phyloP scores from a whole-genome alignment of 2,329 filamentous ascomycete species.

The Rutstroemia sydowiana region DNA sequence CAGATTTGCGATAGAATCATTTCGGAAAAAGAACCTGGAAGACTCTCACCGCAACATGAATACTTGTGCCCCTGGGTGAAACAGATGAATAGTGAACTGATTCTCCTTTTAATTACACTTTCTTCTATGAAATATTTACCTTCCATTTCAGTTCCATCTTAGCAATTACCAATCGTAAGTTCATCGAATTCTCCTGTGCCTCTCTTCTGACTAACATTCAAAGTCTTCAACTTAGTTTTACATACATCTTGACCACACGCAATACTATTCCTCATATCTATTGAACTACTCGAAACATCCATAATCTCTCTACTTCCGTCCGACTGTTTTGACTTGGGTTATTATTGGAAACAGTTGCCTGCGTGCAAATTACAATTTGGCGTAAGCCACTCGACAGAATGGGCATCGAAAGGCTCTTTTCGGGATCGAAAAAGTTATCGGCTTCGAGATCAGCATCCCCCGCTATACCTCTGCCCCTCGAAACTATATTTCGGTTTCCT shows the following conservation, averaged over 20 bases:
- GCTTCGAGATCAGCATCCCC: slow-evolving; percentile 1
- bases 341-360: too few species aligned
- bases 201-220: neutral
- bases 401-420: slow-evolving; percentile 7
- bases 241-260: neutral
- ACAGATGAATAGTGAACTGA: neutral
- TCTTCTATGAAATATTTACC: neutral
- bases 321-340: too few species aligned
- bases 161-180: neutral
- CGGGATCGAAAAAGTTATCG: neutral
- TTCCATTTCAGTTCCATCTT: neutral
- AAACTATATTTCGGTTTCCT: slow-evolving; percentile 8
- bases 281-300: neutral
- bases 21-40: neutral
- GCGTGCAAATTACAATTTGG: neutral
- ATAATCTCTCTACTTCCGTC: too few species aligned
- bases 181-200: neutral
- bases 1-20: neutral
- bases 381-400: neutral
- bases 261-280: neutral
- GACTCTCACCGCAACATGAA: slow-evolving; percentile 8
- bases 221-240: neutral
- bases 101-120: neutral
- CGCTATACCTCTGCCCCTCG: neutral
- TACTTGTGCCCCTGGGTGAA: slow-evolving; percentile 1